A percentile compares a stretch with the other conserved stretches of the same genome.
Conservation (phyloP, 768 basidiomycete species). For the Tricholoma furcatifolium region DNA sequence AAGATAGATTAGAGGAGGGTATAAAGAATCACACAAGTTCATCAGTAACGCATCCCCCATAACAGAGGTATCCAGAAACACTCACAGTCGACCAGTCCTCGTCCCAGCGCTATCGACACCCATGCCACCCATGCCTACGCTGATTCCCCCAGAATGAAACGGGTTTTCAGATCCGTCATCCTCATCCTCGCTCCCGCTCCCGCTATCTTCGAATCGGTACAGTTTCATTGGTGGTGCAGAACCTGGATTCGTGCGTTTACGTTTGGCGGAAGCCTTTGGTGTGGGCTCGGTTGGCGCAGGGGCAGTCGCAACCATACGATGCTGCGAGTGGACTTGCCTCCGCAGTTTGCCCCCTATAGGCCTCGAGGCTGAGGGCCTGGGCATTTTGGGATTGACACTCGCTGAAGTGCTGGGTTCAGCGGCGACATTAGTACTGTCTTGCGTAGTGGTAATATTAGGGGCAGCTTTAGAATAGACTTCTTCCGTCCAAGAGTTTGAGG, state of each 20-base stretch:
- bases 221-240: slow-evolving; percentile 8
- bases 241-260: slow-evolving; percentile 24
- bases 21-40: slow-evolving; percentile 9
- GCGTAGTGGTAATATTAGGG: neutral
- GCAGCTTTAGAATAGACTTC: slow-evolving; percentile 18
- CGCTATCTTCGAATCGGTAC: slow-evolving; percentile 21
- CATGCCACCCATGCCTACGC: slow-evolving; percentile 46
- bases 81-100: slow-evolving; percentile 38
- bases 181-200: slow-evolving; percentile 39
- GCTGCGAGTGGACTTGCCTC: slow-evolving; percentile 2
- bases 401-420: neutral
- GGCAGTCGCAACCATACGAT: neutral
- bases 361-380: slow-evolving; percentile 1
- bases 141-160: slow-evolving; percentile 34
- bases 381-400: neutral
- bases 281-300: slow-evolving; percentile 6
- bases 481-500: slow-evolving; percentile 18
- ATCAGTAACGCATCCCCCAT: slow-evolving; percentile 14
- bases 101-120: slow-evolving; percentile 34
- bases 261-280: slow-evolving; percentile 17
- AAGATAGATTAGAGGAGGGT: neutral
- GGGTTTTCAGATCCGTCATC: slow-evolving; percentile 32
- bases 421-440: neutral
- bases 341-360: neutral
- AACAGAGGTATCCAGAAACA: slow-evolving; percentile 13